These are phyloP conservation scores for Penstemon barbatus DNA, from an alignment of 257 asterid genomes.

Conservation along the genomic window DNA sequence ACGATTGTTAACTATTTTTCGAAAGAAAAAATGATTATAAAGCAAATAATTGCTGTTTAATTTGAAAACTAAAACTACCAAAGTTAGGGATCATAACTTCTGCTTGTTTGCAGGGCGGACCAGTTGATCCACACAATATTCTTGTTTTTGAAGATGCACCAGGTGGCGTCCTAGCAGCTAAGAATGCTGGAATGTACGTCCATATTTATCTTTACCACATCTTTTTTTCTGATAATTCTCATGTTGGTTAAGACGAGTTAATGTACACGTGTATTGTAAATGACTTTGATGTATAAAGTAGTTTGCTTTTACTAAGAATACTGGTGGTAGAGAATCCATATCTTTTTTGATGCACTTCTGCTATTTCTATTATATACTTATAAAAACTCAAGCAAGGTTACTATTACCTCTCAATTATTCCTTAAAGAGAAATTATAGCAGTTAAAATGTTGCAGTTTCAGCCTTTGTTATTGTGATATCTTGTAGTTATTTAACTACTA, in stretches of 20 bases:
- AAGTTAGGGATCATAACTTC: neutral
- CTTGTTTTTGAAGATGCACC: slow-evolving; percentile 99
- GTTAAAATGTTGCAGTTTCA: neutral
- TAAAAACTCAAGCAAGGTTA: neutral
- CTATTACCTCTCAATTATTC: neutral
- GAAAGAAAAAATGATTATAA: neutral
- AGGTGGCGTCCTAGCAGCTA: slow-evolving; percentile 87
- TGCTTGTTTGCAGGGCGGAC: slow-evolving; percentile 60
- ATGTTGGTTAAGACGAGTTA: slow-evolving; percentile 10
- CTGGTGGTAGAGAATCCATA: slow-evolving; percentile 5
- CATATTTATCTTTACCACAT: slow-evolving; percentile 11
- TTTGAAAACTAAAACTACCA: no score
- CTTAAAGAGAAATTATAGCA: neutral
- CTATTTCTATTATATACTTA: slow-evolving; percentile 5
- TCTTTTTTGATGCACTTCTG: neutral
- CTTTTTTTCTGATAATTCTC: neutral
- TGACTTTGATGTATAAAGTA: neutral
- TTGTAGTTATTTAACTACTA: neutral
- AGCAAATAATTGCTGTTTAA: neutral
- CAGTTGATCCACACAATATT: slow-evolving; percentile 57
- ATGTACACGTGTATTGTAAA: slow-evolving; percentile 1
- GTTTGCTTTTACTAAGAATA: neutral
- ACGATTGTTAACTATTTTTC: slow-evolving; percentile 3
- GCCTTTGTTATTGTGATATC: no score
- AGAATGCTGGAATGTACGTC: slow-evolving; percentile 89